Evolutionary conservation across 2,329 filamentous ascomycete species (phyloP), one percentile per base, ranked within the genome.

Genomic region (Microdochium bolleyi): DNA sequence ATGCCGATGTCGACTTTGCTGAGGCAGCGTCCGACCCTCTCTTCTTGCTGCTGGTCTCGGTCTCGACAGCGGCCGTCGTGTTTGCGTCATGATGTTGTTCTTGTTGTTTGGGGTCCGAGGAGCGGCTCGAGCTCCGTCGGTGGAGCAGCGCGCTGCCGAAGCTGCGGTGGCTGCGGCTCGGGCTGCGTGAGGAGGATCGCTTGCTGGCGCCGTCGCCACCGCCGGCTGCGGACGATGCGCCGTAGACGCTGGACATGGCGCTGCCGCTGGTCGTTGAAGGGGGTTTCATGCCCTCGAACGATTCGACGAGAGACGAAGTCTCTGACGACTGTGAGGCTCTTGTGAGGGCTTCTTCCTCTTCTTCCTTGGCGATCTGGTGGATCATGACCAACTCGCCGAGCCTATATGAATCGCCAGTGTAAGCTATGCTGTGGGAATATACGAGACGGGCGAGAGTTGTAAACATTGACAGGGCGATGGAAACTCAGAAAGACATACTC

Each of bases 331-430:
- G 57, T 62, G 58, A 59, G 59, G 41, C 41, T 46, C 7, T 5
- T 7, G 41, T 54, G 3, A 59, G 51, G 14, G 62, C 60, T 16
- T 64, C 62, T 13, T 65, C 61, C 41, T 67, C 65, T 53, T 76
- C 73, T 50, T 69, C 67, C n/a, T 70, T 60, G 4, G 64, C 63
- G 38, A 76, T 67, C 38, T 71, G 70, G 3, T 77, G 74, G 27
- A 85, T 73, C 78, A 84, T 82, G 13, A 83, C 79, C 3, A 96
- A 73, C 64, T 96, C 92, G 3, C 92, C 92, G 1, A 96, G 73
- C 67, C 79, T 82, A 49, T 30, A 21, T 19, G 51, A 34, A 48
- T 37, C 25, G 34, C 50, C 46, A 30, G 27, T 30, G 27, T 11
- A 51, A 51, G 49, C 49, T 22, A 11, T 3, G 0, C 24, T 48